These are phyloP conservation scores for Boehmeria nivea DNA, from an alignment of 306 rosid species.

Conservation along the genomic window DNA sequence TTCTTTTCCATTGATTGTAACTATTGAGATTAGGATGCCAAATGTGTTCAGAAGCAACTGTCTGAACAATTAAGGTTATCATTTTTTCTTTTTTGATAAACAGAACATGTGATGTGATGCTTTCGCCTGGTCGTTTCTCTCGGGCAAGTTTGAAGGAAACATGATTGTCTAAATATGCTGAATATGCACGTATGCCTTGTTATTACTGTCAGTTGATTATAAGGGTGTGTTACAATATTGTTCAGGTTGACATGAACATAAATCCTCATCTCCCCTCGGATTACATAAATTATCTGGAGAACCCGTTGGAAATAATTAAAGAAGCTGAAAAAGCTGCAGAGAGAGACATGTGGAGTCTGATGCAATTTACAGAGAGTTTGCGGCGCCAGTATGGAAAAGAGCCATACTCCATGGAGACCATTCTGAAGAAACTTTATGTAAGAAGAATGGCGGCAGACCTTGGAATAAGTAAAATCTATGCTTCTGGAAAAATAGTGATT, in stretches of 20 bases:
- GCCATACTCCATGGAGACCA: constrained; percentile 78
- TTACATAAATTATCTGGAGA: constrained; percentile 82
- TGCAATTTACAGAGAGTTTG: constrained; percentile 83
- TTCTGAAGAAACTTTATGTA: constrained; percentile 75
- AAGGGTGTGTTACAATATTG: too few relatives aligned
- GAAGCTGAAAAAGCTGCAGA: constrained; percentile 84
- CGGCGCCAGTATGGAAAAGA: constrained; percentile 89
- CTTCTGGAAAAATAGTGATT: constrained; percentile 60
- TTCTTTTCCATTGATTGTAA: too few relatives aligned
- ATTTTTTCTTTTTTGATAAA: too few relatives aligned
- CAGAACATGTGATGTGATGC: too few relatives aligned
- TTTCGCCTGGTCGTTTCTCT: too few relatives aligned
- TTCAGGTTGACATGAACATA: constrained; percentile 45
- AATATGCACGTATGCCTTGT: too few relatives aligned
- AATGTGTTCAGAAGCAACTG: too few relatives aligned
- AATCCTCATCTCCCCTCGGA: constrained; percentile 84
- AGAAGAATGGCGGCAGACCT: constrained; percentile 97
- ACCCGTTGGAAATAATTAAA: constrained; percentile 77
- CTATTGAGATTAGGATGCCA: too few relatives aligned
- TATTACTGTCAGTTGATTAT: too few relatives aligned
- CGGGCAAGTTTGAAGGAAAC: too few relatives aligned
- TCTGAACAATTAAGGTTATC: too few relatives aligned
- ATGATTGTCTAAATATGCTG: too few relatives aligned
- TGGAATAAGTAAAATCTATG: constrained; percentile 63
- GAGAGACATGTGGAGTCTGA: constrained; percentile 74